Percentiles rank a stretch among this genome's conserved stretches.
These are phyloP conservation scores for Xylariaceae sp. DNA, from an alignment of 2,329 filamentous ascomycete genomes.

Conservation along the genomic window DNA sequence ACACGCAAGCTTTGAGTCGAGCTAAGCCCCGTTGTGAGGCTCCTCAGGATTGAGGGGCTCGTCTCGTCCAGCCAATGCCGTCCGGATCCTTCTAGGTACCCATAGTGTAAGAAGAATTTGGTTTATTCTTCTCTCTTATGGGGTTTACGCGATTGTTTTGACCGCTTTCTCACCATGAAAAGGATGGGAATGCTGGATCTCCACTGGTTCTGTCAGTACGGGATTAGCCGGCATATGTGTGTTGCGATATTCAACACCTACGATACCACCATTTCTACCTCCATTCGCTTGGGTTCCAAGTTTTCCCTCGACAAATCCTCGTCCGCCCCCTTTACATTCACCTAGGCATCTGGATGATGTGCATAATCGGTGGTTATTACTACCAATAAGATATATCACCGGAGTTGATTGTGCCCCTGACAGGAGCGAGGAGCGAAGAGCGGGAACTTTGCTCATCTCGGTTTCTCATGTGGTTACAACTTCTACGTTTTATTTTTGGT, in stretches of 20 bases:
- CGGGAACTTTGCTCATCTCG: not conserved
- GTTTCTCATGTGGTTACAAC: not conserved
- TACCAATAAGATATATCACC: conserved; percentile 3
- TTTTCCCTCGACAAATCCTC: not conserved
- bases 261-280: no score
- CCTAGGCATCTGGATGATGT: not conserved
- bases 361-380: no score
- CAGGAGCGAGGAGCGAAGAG: not conserved
- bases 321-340: not conserved
- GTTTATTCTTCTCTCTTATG: no score
- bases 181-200: no score
- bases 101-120: no score
- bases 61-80: conserved; percentile 5
- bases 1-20: conserved; percentile 21
- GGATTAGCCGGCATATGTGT: no score
- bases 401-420: not conserved
- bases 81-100: not conserved
- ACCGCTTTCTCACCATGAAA: no score
- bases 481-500: not conserved
- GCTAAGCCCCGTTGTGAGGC: conserved; percentile 11
- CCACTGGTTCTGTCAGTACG: no score
- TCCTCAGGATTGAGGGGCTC: conserved; percentile 7
- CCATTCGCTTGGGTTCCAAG: no score
- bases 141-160: no score
- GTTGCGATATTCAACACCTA: no score